Evolutionary conservation across 148 eudicot species (phyloP).

Genomic region (Pouteria glomerata): DNA sequence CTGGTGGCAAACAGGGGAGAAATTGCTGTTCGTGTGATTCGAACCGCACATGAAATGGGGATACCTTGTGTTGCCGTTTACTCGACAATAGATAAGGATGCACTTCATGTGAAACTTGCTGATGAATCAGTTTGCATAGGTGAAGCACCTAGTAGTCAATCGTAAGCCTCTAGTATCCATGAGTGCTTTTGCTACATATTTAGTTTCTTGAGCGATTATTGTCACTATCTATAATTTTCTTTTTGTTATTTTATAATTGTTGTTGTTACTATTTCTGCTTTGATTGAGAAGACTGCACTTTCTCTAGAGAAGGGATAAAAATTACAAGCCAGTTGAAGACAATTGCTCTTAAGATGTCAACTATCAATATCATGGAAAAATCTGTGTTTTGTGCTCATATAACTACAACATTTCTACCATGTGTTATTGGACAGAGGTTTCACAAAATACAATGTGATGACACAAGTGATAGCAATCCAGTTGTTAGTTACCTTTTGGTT

Average conservation of each 20-base stretch:
- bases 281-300: not conserved
- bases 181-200: not conserved
- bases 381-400: not conserved
- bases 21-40: constrained; percentile 94
- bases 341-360: not conserved
- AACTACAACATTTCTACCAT: no score
- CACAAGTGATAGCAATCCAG: not conserved
- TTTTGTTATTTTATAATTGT: not conserved
- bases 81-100: constrained; percentile 95
- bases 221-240: not conserved
- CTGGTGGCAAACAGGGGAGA: constrained; percentile 97
- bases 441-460: not conserved
- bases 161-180: constrained; percentile 67
- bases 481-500: not conserved
- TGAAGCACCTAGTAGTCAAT: constrained; percentile 97
- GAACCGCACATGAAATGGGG: constrained; percentile 99
- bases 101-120: constrained; percentile 92
- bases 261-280: not conserved
- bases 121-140: constrained; percentile 98
- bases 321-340: not conserved
- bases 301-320: not conserved
- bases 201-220: not conserved
- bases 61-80: constrained; percentile 98
- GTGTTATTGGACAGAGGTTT: not conserved
- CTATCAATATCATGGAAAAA: not conserved